Conservation (phyloP, 768 basidiomycete genomes). For the Lentinula lateritia region DNA sequence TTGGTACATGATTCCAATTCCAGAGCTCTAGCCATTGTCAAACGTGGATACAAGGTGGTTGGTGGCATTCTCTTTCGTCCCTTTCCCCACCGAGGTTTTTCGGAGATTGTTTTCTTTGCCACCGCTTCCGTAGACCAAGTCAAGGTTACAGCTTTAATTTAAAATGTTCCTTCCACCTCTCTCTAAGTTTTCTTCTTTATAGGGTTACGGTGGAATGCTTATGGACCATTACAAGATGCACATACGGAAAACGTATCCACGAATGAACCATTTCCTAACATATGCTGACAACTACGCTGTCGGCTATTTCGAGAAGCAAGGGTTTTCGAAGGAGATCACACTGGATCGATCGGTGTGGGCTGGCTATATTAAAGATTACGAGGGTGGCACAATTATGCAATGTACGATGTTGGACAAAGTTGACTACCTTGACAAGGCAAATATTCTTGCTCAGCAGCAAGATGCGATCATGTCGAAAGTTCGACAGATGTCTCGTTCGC, state of each 20-base stretch:
- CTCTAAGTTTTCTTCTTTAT: background rate
- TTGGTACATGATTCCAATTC: slow-evolving; percentile 92
- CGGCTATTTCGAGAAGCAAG: slow-evolving; percentile 99
- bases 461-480: slow-evolving; percentile 90
- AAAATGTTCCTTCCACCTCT: background rate
- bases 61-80: slow-evolving; percentile 97
- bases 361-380: slow-evolving; percentile 99
- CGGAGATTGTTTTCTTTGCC: slow-evolving; percentile 98
- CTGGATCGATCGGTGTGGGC: slow-evolving; percentile 92
- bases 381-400: slow-evolving; percentile 98
- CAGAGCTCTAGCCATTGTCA: slow-evolving; percentile 90
- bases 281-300: slow-evolving; percentile 99
- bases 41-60: slow-evolving; percentile 91
- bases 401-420: slow-evolving; percentile 93
- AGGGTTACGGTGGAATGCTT: slow-evolving; percentile 97
- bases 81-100: slow-evolving; percentile 90
- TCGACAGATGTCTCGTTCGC: slow-evolving; percentile 78
- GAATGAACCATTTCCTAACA: slow-evolving; percentile 92
- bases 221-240: slow-evolving; percentile 99
- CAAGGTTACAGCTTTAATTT: slow-evolving; percentile 52
- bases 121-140: slow-evolving; percentile 96
- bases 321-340: slow-evolving; percentile 95
- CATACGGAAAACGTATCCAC: slow-evolving; percentile 75
- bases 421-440: slow-evolving; percentile 79
- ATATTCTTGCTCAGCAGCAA: slow-evolving; percentile 74